Conservation (phyloP, 768 basidiomycete species). For the Fibroporia radiculosa region DNA sequence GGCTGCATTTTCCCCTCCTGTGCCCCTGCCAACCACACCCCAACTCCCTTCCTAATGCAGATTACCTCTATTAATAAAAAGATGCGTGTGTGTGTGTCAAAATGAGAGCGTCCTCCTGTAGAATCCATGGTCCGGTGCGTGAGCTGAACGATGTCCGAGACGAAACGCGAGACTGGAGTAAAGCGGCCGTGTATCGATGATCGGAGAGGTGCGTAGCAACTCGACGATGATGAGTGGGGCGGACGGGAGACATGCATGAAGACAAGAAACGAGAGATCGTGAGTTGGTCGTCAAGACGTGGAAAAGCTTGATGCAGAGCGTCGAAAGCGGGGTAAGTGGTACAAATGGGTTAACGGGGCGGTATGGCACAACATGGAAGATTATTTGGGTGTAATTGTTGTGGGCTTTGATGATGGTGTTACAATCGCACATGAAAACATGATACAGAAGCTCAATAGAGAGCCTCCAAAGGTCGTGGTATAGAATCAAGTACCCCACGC, state of each 20-base stretch:
- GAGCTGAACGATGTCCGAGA: no score
- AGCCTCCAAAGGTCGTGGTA: neutral
- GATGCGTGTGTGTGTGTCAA: no score
- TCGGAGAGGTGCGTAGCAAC: no score
- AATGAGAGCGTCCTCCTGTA: no score
- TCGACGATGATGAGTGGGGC: no score
- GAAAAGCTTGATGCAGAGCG: constrained; percentile 6
- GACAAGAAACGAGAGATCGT: constrained; percentile 8
- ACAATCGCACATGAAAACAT: neutral
- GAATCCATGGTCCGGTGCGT: no score
- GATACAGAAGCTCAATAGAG: neutral
- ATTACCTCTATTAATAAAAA: neutral
- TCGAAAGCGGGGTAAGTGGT: constrained; percentile 2
- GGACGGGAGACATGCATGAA: no score
- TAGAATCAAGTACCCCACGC: constrained; percentile 7
- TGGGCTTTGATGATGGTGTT: no score
- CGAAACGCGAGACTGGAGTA: no score
- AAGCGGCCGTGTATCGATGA: no score
- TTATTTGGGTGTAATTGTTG: constrained; percentile 5
- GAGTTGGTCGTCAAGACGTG: constrained; percentile 14
- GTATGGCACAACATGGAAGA: neutral
- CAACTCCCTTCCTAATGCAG: neutral
- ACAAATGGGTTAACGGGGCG: neutral
- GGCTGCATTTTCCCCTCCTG: neutral
- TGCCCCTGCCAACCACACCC: neutral